Percentiles rank a stretch among this genome's conserved stretches.
Conservation (phyloP, 2,329 filamentous ascomycete genomes). For the Capronia americana region DNA sequence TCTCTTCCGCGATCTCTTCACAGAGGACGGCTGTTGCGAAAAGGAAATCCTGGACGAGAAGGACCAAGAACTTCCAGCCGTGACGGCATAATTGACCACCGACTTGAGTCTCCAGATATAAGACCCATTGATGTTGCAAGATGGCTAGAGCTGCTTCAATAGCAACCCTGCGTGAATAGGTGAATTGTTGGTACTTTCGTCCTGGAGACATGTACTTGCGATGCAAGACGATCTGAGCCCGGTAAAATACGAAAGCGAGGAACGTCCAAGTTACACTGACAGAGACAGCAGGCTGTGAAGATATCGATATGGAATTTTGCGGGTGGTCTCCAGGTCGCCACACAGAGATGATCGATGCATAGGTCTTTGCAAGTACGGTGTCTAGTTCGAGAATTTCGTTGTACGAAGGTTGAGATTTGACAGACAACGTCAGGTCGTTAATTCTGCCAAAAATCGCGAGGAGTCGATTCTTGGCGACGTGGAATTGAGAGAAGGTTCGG, state of each 20-base stretch:
- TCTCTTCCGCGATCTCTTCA: slow-evolving; percentile 49
- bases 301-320: slow-evolving; percentile 22
- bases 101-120: slow-evolving; percentile 51
- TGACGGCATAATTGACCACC: slow-evolving; percentile 50
- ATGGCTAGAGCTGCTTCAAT: slow-evolving; percentile 55
- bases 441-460: slow-evolving; percentile 40
- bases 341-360: slow-evolving; percentile 34
- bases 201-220: slow-evolving; percentile 46
- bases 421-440: slow-evolving; percentile 30
- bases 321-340: slow-evolving; percentile 28
- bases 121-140: slow-evolving; percentile 51
- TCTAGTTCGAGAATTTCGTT: slow-evolving; percentile 38
- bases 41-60: slow-evolving; percentile 56
- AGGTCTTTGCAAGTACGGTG: slow-evolving; percentile 33
- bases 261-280: slow-evolving; percentile 42
- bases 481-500: slow-evolving; percentile 48
- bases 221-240: slow-evolving; percentile 47
- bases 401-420: slow-evolving; percentile 29
- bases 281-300: slow-evolving; percentile 15
- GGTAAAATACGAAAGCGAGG: slow-evolving; percentile 44
- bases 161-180: slow-evolving; percentile 52
- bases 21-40: slow-evolving; percentile 57
- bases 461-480: slow-evolving; percentile 43
- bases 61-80: slow-evolving; percentile 53
- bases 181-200: slow-evolving; percentile 46